Percentiles rank a stretch among this genome's conserved stretches.
These are phyloP conservation scores for Leishmania mexicana DNA, from an alignment of 208 protist genomes.

Conservation along the genomic window DNA sequence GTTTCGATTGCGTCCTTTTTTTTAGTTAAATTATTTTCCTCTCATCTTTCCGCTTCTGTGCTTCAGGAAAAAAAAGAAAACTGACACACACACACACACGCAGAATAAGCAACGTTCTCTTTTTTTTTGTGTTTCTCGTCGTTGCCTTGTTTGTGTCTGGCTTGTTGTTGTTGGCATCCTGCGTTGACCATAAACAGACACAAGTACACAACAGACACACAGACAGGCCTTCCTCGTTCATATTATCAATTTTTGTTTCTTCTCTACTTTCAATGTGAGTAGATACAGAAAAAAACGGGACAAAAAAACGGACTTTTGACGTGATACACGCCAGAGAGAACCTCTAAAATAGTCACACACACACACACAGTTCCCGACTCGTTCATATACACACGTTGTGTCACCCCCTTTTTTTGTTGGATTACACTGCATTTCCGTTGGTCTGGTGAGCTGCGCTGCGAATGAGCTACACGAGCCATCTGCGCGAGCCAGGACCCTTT, in stretches of 20 bases:
- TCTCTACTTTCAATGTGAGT: constrained; percentile 1
- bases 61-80: background rate
- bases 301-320: background rate
- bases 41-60: background rate
- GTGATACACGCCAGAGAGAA: constrained; percentile 1
- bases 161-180: background rate
- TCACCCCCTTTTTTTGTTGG: background rate
- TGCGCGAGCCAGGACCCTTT: background rate
- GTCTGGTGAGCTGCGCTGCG: background rate
- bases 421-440: background rate
- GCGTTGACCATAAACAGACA: background rate
- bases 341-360: background rate
- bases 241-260: constrained; percentile 5
- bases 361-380: too few species aligned
- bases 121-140: background rate
- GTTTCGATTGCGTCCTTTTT: background rate
- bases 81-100: background rate
- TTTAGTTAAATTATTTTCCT: too few species aligned
- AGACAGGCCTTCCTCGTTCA: background rate
- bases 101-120: background rate
- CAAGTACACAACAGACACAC: background rate
- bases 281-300: constrained; percentile 2
- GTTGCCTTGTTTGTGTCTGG: background rate
- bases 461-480: constrained; percentile 16
- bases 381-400: background rate